phyloP scores from a whole-genome alignment of 371 early-diverging fungal genomes.

The Mucor saturninus region DNA sequence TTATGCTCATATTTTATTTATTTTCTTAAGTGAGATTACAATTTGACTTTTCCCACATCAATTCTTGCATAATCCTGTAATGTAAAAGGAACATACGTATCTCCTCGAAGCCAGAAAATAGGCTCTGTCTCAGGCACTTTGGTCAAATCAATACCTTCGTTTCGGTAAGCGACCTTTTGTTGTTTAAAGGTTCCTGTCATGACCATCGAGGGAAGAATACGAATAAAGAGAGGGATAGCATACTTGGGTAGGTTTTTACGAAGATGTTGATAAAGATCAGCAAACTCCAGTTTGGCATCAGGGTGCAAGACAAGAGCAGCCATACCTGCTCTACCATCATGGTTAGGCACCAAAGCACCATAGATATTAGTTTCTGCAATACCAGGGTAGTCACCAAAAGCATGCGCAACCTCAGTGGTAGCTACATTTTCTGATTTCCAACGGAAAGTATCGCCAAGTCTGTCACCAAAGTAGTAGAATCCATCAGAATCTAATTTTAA shows the following conservation, averaged over 20 bases:
- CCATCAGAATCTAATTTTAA: conserved; percentile 58
- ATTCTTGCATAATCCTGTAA: conserved; percentile 28
- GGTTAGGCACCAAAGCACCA: conserved; percentile 51
- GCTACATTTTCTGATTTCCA: conserved; percentile 77
- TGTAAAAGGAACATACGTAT: conserved; percentile 54
- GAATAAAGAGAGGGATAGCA: conserved; percentile 65
- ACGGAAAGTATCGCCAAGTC: conserved; percentile 77
- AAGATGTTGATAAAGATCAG: conserved; percentile 35
- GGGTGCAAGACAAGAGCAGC: conserved; percentile 58
- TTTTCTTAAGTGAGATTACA: conserved; percentile 1
- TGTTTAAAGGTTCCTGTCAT: conserved; percentile 65
- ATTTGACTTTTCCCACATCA: conserved; percentile 28
- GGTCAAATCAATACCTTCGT: conserved; percentile 52
- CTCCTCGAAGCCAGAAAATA: conserved; percentile 52
- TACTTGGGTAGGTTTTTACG: conserved; percentile 61
- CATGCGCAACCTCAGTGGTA: conserved; percentile 69
- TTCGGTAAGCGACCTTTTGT: conserved; percentile 51
- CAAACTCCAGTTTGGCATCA: conserved; percentile 30
- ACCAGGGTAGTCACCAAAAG: conserved; percentile 58
- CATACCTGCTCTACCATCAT: conserved; percentile 78
- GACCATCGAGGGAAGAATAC: conserved; percentile 50
- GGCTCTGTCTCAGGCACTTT: conserved; percentile 39
- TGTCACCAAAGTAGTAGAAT: conserved; percentile 74
- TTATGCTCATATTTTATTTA: no score
- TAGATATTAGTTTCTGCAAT: conserved; percentile 70